Base-by-base conservation (phyloP, 371 early-diverging fungal genomes). In the Furculomyces boomerangus region DNA sequence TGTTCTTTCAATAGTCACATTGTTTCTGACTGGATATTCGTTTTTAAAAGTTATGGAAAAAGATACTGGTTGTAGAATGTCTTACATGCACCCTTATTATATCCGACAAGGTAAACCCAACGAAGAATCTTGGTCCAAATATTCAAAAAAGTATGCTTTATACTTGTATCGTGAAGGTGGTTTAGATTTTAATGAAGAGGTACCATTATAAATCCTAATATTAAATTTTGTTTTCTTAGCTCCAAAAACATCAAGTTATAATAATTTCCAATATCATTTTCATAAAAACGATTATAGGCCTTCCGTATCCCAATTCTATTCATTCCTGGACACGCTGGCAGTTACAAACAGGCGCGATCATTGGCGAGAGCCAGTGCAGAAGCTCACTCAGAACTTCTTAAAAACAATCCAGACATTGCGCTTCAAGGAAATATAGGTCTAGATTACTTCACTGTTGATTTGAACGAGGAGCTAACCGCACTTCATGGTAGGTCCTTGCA, bases 321-420 rank as follows among this genome's bases (percentile, higher is more conserved):
- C 70, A 78, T 96, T 30, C 97, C 90, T 18, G 97, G 97, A 0
- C 87, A 93, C 62, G 92, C 93, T 18, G 95, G 97, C 10, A 87
- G 87, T 56, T 83, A 82, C 60, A 84, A 83, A 59, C 97, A 94
- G 67, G 78, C 85, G 2, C 73, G 90, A 30, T 85, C 90, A 1
- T 70, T 94, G 28, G 92, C 88, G 20, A 71, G 81, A 30, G 83
- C 80, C 29, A 63, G 86, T 2, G 63, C 85, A 5, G 64, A 68
- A 24, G 66, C 74, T 26, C 77, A 78, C 58, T 55, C 57, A 14
- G 57, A 72, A n/a, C 32, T 61, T 10, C 25, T 54, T 2, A 56
- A 53, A 20, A 53, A 25, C 29, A 47, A 55, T 10, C 50, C 65
- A 1, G 44, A 26, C 5, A 55, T 47, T 2, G 45, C 56, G 5